Evolutionary conservation across 2,329 filamentous ascomycete species (phyloP).

Genomic region (Fusarium sororula): DNA sequence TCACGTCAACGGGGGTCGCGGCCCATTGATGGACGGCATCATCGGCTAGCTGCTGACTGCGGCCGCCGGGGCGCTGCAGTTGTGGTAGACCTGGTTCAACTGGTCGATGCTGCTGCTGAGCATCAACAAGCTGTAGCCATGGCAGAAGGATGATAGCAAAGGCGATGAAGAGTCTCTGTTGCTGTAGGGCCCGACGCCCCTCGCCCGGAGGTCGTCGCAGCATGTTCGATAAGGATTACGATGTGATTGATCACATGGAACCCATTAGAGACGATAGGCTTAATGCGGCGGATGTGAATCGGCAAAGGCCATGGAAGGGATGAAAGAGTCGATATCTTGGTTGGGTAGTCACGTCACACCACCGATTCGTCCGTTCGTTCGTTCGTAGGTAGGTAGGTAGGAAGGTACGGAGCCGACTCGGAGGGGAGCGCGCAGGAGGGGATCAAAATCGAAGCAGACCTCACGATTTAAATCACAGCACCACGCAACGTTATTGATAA

Average conservation of each 20-base stretch:
- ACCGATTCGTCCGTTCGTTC: background rate
- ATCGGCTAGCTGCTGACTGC: slow-evolving; percentile 41
- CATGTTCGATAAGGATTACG: slow-evolving; percentile 53
- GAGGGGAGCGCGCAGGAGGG: slow-evolving; percentile 4
- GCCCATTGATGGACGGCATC: slow-evolving; percentile 46
- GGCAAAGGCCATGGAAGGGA: slow-evolving; percentile 28
- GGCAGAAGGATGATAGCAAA: slow-evolving; percentile 67
- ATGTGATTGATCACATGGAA: slow-evolving; percentile 40
- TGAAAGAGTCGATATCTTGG: background rate
- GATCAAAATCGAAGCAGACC: background rate
- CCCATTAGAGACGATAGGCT: slow-evolving; percentile 9
- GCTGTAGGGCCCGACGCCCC: slow-evolving; percentile 58
- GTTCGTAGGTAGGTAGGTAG: background rate
- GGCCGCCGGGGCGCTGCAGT: slow-evolving; percentile 35
- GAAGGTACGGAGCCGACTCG: slow-evolving; percentile 28
- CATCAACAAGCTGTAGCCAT: slow-evolving; percentile 64
- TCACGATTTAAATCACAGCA: background rate
- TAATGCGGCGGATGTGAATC: slow-evolving; percentile 19
- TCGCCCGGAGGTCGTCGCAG: slow-evolving; percentile 71
- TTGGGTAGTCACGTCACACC: slow-evolving; percentile 42
- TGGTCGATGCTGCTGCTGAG: slow-evolving; percentile 69
- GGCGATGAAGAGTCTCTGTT: slow-evolving; percentile 61
- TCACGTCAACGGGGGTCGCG: slow-evolving; percentile 44
- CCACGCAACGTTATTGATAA: background rate
- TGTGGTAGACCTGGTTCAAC: slow-evolving; percentile 29